These are phyloP conservation scores for Cutaneotrichosporon arboriforme DNA, from an alignment of 1,284 basidiomycete genomes.

Conservation along the genomic window DNA sequence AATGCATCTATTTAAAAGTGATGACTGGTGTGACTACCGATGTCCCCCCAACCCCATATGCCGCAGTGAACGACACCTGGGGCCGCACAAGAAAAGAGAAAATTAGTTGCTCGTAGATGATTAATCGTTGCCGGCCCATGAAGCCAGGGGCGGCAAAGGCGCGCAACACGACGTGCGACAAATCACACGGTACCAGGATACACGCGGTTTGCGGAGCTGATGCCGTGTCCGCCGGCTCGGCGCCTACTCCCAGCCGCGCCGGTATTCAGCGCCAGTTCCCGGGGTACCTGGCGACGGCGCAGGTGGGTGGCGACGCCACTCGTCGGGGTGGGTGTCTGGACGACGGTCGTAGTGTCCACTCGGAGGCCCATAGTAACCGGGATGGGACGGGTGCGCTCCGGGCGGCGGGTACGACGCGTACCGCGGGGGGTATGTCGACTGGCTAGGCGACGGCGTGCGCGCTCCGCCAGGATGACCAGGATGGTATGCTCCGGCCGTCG, in stretches of 20 bases:
- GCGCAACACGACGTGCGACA: too few relatives aligned
- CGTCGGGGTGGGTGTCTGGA: not conserved
- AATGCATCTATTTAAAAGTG: too few relatives aligned
- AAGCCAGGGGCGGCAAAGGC: too few relatives aligned
- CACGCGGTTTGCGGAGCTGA: too few relatives aligned
- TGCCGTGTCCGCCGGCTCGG: too few relatives aligned
- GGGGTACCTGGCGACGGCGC: not conserved
- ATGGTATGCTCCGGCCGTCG: not conserved
- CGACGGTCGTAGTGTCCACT: not conserved
- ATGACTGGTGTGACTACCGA: too few relatives aligned
- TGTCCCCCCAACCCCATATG: too few relatives aligned
- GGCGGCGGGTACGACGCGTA: not conserved
- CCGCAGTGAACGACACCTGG: too few relatives aligned
- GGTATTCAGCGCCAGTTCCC: not conserved
- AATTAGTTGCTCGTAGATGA: too few relatives aligned
- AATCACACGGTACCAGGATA: too few relatives aligned
- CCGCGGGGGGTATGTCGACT: not conserved
- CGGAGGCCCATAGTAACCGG: not conserved
- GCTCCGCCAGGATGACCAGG: not conserved
- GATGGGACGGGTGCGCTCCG: not conserved
- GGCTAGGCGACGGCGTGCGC: not conserved
- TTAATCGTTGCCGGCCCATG: too few relatives aligned
- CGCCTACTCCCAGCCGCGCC: not conserved
- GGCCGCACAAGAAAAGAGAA: too few relatives aligned
- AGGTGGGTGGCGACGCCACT: slow-evolving; percentile 1